Base-by-base conservation (phyloP, 345 rosid species). In the Crucihimalaya himalaica region DNA sequence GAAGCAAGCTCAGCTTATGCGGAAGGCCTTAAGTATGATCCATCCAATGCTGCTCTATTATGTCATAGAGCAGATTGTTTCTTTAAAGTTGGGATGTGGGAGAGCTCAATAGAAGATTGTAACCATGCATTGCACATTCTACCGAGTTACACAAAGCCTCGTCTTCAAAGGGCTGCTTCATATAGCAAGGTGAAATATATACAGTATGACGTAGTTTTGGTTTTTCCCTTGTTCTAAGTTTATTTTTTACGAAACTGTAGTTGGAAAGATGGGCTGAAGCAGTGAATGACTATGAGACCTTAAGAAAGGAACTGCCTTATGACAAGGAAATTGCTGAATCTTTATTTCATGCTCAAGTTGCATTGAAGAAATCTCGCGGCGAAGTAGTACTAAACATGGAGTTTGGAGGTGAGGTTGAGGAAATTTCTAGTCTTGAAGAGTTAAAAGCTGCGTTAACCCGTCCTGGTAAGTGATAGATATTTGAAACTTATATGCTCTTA, bases 391-490 rank as follows among this genome's bases (percentile, higher is more conserved):
- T 85, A 67, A 90, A 96, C 81, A 81, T 96, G 97, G 89, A 92
- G 78, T 96, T 96, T 72, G 97, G 98, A 25, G 93, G 98, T 57
- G 97, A 89, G 77, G 99, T 96, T 52, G 99, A 90, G 84, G 84
- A 86, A 75, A 86, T 88, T n/a, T 68, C 67, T 29, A 85, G 84
- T 42, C 81, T 85, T 63, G 96, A 89, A 74, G 94, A 86, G 83
- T 89, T 96, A 75, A 85, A 74, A 80, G 91, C 93, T 60, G 96
- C 96, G 55, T 48, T 92, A 56, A 89, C 95, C 53, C 81, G 86
- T 39, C 90, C 94, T 3, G 95, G 99, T 90, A 55, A 75, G 70
- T 42, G 14, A 47, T 57, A 8, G 15, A 45, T 53, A 7, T 0
- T 12, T 50, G n/a, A 31, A 31, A 11, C 20, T 70, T 52, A 42